phyloP scores from a whole-genome alignment of 371 early-diverging fungal genomes.

The Amoeboaphelidium protococcarum region DNA sequence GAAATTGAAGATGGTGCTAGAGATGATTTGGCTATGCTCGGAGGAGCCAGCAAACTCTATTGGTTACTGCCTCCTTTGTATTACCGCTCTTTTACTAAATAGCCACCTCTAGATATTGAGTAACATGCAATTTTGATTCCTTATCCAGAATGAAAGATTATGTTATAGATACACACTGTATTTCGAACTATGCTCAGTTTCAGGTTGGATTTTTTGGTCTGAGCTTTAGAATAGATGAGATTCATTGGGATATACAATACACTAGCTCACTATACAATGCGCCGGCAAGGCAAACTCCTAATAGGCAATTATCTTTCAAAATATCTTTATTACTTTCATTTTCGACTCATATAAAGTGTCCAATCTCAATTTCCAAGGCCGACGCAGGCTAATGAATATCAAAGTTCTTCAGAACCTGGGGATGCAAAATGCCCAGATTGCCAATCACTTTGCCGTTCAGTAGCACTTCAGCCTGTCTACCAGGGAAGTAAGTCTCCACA shows the following conservation, averaged over 20 bases:
- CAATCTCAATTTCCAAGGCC: conserved; percentile 72
- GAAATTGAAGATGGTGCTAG: conserved; percentile 5
- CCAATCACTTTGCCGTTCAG: conserved; percentile 42
- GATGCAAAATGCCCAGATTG: conserved; percentile 76
- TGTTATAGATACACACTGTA: too few species aligned
- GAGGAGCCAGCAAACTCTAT: conserved; percentile 3
- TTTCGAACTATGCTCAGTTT: too few species aligned
- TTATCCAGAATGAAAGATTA: too few species aligned
- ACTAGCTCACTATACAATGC: too few species aligned
- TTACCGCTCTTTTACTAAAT: conserved; percentile 6
- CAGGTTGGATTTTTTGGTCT: too few species aligned
- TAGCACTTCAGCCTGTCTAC: conserved; percentile 60
- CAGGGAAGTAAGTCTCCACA: conserved; percentile 68
- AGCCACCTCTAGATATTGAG: conserved; percentile 6
- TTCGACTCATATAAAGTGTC: too few species aligned
- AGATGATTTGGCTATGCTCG: conserved; percentile 4
- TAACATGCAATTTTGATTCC: conserved; percentile 4
- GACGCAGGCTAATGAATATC: conserved; percentile 63
- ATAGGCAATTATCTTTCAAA: too few species aligned
- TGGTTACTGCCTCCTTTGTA: conserved; percentile 6
- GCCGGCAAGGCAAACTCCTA: too few species aligned
- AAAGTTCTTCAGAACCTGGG: conserved; percentile 58
- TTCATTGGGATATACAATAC: too few species aligned
- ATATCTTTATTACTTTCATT: too few species aligned
- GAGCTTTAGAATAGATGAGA: too few species aligned